Evolutionary conservation across 495 filamentous ascomycete species (phyloP).

Genomic region (Hyaloscypha bicolor): DNA sequence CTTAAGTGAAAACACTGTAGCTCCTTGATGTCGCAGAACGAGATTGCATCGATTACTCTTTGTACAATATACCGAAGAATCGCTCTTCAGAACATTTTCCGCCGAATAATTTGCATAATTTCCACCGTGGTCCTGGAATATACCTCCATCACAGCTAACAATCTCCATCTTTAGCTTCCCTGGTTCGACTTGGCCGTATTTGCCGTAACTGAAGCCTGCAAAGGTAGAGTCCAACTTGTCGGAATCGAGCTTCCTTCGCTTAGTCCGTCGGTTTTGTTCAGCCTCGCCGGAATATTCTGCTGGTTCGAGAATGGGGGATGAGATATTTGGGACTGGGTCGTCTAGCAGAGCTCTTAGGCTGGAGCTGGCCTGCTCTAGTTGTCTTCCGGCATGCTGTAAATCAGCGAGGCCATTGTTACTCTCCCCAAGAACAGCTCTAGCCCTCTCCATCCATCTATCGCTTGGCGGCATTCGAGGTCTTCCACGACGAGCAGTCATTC

Average conservation of each 20-base stretch:
- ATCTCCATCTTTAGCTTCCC: slow-evolving; percentile 83
- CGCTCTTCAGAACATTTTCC: slow-evolving; percentile 82
- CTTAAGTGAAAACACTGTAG: slow-evolving; percentile 75
- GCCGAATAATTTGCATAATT: slow-evolving; percentile 67
- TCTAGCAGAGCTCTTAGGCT: slow-evolving; percentile 51
- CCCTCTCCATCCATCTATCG: slow-evolving; percentile 37
- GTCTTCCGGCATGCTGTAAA: slow-evolving; percentile 30
- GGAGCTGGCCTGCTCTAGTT: slow-evolving; percentile 46
- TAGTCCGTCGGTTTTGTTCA: slow-evolving; percentile 49
- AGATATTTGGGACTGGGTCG: slow-evolving; percentile 42
- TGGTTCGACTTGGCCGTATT: slow-evolving; percentile 80
- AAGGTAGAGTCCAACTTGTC: slow-evolving; percentile 56
- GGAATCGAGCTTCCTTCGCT: slow-evolving; percentile 75
- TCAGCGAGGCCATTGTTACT: slow-evolving; percentile 21
- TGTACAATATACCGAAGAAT: slow-evolving; percentile 86
- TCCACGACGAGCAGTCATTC: slow-evolving; percentile 20
- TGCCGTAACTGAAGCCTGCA: slow-evolving; percentile 70
- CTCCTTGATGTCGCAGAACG: slow-evolving; percentile 76
- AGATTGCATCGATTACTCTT: slow-evolving; percentile 82
- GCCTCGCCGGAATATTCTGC: slow-evolving; percentile 41
- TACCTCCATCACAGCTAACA: slow-evolving; percentile 85
- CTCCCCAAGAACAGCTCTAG: slow-evolving; percentile 29
- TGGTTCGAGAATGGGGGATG: slow-evolving; percentile 43
- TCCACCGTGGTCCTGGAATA: slow-evolving; percentile 52
- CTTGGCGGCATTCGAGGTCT: slow-evolving; percentile 36